phyloP scores from a whole-genome alignment of 306 rosid genomes.

The Ziziphus jujuba region DNA sequence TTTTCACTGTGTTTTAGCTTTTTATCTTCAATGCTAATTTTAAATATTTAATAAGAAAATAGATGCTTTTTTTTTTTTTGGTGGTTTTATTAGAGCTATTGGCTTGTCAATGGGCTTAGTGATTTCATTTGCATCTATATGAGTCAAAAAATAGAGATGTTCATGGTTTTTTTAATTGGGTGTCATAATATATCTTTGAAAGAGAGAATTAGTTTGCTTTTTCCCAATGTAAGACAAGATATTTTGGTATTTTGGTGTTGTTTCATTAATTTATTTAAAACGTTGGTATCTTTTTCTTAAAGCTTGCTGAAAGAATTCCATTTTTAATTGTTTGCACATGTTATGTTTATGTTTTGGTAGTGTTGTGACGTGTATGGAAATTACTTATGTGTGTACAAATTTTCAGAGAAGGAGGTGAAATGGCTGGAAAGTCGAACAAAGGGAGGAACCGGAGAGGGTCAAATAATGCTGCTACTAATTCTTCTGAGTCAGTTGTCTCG shows the following conservation, averaged over 20 bases:
- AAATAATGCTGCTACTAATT: conserved; percentile 14
- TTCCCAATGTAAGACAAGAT: no score
- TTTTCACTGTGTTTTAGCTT: not conserved
- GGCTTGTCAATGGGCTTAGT: not conserved
- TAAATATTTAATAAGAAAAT: not conserved
- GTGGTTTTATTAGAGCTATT: not conserved
- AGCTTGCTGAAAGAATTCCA: no score
- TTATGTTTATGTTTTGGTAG: not conserved
- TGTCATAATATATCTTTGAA: not conserved
- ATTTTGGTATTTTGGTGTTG: not conserved
- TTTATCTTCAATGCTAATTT: not conserved
- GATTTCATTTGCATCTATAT: not conserved
- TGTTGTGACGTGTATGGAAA: not conserved
- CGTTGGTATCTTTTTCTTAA: no score
- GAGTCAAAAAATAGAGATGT: not conserved
- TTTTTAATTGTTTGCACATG: not conserved
- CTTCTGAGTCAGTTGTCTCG: conserved; percentile 25
- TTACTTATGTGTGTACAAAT: conserved; percentile 3
- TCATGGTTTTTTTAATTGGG: not conserved
- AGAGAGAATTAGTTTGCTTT: not conserved
- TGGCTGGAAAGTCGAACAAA: conserved; percentile 91
- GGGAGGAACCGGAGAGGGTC: conserved; percentile 64
- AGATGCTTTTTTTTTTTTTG: not conserved
- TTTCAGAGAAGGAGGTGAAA: conserved; percentile 38
- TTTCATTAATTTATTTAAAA: no score